Percentiles rank a stretch among this genome's conserved stretches.
phyloP scores from a whole-genome alignment of 495 filamentous ascomycete species.

The Podospora didyma region DNA sequence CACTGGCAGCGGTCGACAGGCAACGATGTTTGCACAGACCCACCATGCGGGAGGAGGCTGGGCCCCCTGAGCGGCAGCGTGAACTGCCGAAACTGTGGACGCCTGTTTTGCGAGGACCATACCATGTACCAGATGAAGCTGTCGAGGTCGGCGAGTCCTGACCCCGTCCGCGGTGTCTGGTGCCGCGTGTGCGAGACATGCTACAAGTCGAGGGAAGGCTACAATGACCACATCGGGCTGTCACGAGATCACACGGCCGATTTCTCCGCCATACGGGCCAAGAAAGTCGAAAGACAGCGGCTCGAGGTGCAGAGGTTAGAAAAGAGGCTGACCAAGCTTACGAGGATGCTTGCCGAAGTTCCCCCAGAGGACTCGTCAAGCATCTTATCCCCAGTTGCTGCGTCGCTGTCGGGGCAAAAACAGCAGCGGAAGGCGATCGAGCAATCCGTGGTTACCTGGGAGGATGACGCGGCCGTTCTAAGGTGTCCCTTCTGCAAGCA shows the following conservation, averaged over 20 bases:
- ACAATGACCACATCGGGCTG: conserved; percentile 80
- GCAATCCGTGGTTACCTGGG: conserved; percentile 90
- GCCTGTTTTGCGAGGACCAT: conserved; percentile 94
- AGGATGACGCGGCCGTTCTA: conserved; percentile 78
- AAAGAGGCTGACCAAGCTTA: conserved; percentile 86
- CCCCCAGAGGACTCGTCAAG: conserved; percentile 49
- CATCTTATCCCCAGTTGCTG: conserved; percentile 26
- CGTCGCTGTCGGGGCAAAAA: conserved; percentile 40
- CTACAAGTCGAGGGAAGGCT: conserved; percentile 92
- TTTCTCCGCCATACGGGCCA: conserved; percentile 66
- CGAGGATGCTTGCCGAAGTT: conserved; percentile 70
- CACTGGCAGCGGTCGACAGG: conserved; percentile 80
- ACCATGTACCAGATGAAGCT: conserved; percentile 99
- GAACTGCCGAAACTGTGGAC: conserved; percentile 89
- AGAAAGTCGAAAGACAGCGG: conserved; percentile 74
- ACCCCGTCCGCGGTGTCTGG: conserved; percentile 90
- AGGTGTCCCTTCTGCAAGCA: conserved; percentile 93
- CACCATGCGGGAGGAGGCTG: conserved; percentile 73
- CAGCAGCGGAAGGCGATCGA: conserved; percentile 75
- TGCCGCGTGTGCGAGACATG: conserved; percentile 95
- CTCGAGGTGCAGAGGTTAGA: conserved; percentile 86
- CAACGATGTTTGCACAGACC: conserved; percentile 83
- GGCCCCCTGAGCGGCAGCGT: conserved; percentile 76
- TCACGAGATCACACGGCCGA: conserved; percentile 63
- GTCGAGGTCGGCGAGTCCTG: conserved; percentile 81